Evolutionary conservation across 495 filamentous ascomycete genomes (phyloP).

Genomic region (Podospora appendiculata): DNA sequence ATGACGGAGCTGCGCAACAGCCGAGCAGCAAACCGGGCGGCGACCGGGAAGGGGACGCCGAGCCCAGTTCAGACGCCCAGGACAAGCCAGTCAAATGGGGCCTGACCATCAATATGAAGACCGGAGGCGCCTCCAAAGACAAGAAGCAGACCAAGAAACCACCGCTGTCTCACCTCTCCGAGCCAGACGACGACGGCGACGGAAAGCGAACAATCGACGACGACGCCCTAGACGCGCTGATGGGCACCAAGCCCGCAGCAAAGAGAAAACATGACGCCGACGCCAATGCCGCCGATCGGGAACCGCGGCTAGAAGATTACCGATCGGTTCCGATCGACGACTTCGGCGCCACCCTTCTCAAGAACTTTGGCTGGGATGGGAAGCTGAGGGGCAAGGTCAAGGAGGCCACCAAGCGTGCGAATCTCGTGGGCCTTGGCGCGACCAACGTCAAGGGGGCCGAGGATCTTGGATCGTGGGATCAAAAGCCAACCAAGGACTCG

Average conservation of each 20-base stretch:
- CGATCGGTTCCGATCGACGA: constrained; percentile 83
- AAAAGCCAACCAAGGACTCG: constrained; percentile 18
- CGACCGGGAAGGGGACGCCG: constrained; percentile 13
- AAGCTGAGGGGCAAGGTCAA: constrained; percentile 49
- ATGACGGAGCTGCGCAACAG: background rate
- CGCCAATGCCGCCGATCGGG: constrained; percentile 63
- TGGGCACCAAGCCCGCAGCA: constrained; percentile 40
- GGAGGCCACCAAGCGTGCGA: constrained; percentile 56
- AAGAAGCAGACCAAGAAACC: background rate
- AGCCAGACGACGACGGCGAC: constrained; percentile 7
- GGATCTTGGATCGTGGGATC: constrained; percentile 44
- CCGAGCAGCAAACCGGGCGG: background rate
- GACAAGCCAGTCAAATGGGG: constrained; percentile 36
- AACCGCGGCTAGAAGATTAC: constrained; percentile 77
- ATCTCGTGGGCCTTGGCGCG: constrained; percentile 75
- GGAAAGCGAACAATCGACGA: constrained; percentile 54
- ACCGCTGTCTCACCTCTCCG: background rate
- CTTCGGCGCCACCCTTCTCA: constrained; percentile 80
- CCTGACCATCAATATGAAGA: constrained; percentile 31
- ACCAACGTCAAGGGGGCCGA: constrained; percentile 64
- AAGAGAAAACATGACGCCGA: constrained; percentile 38
- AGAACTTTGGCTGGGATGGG: constrained; percentile 94
- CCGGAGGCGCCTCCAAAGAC: background rate
- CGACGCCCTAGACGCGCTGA: constrained; percentile 70
- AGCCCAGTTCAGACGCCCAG: no score